Conservation (phyloP, 148 eudicot genomes). For the Fallopia convolvulus region DNA sequence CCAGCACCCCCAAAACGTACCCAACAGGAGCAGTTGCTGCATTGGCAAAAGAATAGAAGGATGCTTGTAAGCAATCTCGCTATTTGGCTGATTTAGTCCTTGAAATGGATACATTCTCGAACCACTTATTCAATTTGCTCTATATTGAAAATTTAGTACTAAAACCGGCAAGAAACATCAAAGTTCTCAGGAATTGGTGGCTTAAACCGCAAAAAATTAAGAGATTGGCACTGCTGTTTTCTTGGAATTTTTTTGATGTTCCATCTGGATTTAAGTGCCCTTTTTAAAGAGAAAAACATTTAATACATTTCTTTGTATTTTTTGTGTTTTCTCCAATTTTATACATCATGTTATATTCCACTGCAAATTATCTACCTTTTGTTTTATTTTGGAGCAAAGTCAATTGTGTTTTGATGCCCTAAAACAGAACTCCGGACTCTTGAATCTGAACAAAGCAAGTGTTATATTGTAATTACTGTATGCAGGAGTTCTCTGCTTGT, state of each 20-base stretch:
- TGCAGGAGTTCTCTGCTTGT: background rate
- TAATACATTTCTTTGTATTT: background rate
- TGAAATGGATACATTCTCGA: background rate
- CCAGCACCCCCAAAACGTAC: conserved; percentile 75
- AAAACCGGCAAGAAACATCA: background rate
- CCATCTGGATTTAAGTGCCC: background rate
- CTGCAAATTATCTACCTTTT: background rate
- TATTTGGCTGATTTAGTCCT: background rate
- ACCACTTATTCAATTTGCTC: background rate
- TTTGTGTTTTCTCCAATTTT: background rate
- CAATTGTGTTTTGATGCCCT: background rate
- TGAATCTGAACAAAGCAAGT: background rate
- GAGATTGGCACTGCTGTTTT: background rate
- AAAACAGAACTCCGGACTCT: background rate
- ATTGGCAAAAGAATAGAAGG: conserved; percentile 97
- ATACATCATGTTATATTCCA: background rate
- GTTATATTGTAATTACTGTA: background rate
- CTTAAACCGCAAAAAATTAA: background rate
- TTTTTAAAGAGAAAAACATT: background rate
- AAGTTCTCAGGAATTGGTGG: background rate
- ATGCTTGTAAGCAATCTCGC: conserved; percentile 63
- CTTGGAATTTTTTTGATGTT: background rate
- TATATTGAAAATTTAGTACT: background rate
- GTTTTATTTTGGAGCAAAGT: background rate
- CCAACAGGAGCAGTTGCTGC: conserved; percentile 90